These are phyloP conservation scores for Delonix regia DNA, from an alignment of 306 rosid species.

Conservation along the genomic window DNA sequence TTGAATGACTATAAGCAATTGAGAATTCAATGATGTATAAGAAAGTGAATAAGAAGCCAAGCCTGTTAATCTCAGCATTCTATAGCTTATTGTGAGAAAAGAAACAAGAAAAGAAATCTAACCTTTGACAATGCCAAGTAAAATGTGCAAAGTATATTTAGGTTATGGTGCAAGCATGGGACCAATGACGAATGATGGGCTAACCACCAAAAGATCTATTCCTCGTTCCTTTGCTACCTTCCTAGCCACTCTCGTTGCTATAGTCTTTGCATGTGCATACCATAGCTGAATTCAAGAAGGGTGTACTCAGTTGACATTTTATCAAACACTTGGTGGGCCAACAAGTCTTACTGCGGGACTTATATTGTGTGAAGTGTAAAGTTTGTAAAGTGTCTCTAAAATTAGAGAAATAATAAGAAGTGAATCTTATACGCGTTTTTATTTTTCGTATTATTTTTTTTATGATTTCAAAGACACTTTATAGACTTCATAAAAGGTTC, in stretches of 20 bases:
- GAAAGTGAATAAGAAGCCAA: too few relatives aligned
- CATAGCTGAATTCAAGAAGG: constrained; percentile 60
- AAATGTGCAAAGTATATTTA: constrained; percentile 61
- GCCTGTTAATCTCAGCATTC: neutral
- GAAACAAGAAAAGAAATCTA: neutral
- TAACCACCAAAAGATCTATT: constrained; percentile 76
- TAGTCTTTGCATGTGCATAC: constrained; percentile 87
- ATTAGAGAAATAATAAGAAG: too few relatives aligned
- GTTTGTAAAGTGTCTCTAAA: too few relatives aligned
- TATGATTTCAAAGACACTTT: too few relatives aligned
- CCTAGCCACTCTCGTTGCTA: constrained; percentile 83
- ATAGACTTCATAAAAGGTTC: too few relatives aligned
- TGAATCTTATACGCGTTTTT: too few relatives aligned
- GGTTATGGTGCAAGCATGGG: constrained; percentile 83
- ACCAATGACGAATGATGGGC: constrained; percentile 80
- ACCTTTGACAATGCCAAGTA: constrained; percentile 65
- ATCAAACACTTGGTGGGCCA: too few relatives aligned
- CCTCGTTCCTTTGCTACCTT: constrained; percentile 57
- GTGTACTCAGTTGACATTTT: too few relatives aligned
- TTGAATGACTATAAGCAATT: too few relatives aligned
- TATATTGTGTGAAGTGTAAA: too few relatives aligned
- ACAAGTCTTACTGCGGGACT: neutral
- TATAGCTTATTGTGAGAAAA: neutral
- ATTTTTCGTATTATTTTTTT: too few relatives aligned
- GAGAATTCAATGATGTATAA: neutral